Conservation (phyloP, 1,139 yeast species). For the Saccharomyces pastorianus region DNA sequence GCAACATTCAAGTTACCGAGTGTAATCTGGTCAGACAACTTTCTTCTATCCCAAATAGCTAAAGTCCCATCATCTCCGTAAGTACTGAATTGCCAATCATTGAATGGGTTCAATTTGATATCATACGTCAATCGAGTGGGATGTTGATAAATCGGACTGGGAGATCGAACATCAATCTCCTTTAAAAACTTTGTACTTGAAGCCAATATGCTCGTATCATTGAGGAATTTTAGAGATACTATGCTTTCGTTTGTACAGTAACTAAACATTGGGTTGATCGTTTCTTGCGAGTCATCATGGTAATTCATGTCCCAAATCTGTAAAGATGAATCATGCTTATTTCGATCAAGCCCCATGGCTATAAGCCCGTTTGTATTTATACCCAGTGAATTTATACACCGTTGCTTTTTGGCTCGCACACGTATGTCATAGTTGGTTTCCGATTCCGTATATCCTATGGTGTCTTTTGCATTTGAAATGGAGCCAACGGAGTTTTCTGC, state of each 20-base stretch:
- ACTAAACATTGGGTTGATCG: conserved; percentile 49
- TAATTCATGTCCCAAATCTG: conserved; percentile 77
- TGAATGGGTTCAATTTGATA: conserved; percentile 60
- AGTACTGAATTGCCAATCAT: conserved; percentile 58
- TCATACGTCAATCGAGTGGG: conserved; percentile 70
- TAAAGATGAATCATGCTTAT: conserved; percentile 68
- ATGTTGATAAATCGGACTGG: conserved; percentile 64
- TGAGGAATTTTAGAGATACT: conserved; percentile 57
- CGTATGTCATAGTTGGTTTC: conserved; percentile 15
- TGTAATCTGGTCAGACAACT: conserved; percentile 31
- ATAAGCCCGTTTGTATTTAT: conserved; percentile 58
- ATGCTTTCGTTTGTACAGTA: conserved; percentile 71
- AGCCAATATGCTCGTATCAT: conserved; percentile 54
- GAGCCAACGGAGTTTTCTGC: neutral
- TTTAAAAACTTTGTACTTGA: conserved; percentile 74
- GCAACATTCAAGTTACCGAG: conserved; percentile 22
- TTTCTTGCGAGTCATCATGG: conserved; percentile 35
- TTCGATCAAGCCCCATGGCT: conserved; percentile 76
- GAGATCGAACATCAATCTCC: conserved; percentile 66
- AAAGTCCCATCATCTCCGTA: conserved; percentile 78
- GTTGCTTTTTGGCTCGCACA: conserved; percentile 55
- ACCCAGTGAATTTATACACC: conserved; percentile 70
- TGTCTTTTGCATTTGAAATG: neutral
- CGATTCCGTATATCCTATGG: conserved; percentile 10
- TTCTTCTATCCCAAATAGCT: conserved; percentile 82